phyloP scores from a whole-genome alignment of 1,284 basidiomycete genomes.

The Tilletia horrida region DNA sequence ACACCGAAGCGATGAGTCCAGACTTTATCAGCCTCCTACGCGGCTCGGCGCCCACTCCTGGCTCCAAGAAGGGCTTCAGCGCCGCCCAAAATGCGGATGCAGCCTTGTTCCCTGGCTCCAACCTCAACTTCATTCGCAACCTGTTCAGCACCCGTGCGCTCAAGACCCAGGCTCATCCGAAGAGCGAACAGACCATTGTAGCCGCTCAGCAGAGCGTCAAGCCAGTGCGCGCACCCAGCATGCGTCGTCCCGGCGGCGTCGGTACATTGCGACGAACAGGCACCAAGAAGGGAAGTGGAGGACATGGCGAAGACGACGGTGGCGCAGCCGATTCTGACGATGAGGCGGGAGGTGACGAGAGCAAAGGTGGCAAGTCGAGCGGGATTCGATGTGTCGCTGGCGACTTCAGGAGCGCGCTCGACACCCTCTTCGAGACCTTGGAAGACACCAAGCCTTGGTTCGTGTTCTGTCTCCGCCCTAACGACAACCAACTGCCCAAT shows the following conservation, averaged over 20 bases:
- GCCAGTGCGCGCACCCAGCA: slow-evolving; percentile 83
- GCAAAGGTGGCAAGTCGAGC: slow-evolving; percentile 12
- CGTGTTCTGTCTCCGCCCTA: slow-evolving; percentile 87
- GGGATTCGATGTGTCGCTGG: slow-evolving; percentile 69
- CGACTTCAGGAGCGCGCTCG: slow-evolving; percentile 77
- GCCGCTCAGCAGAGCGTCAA: slow-evolving; percentile 86
- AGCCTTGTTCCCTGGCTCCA: slow-evolving; percentile 38
- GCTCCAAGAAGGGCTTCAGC: slow-evolving; percentile 42
- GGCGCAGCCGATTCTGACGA: slow-evolving; percentile 60
- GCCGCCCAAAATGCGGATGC: slow-evolving; percentile 24
- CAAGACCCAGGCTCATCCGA: slow-evolving; percentile 81
- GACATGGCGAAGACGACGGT: slow-evolving; percentile 61
- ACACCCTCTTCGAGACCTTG: slow-evolving; percentile 80
- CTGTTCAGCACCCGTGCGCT: slow-evolving; percentile 84
- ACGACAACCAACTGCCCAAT: slow-evolving; percentile 88
- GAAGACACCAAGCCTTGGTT: slow-evolving; percentile 89
- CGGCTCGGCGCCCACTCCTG: slow-evolving; percentile 59
- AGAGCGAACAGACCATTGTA: slow-evolving; percentile 84
- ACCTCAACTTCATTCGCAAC: slow-evolving; percentile 74
- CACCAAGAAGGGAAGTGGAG: slow-evolving; percentile 60
- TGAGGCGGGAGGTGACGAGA: slow-evolving; percentile 32
- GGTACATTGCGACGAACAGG: slow-evolving; percentile 27
- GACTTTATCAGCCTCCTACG: slow-evolving; percentile 87
- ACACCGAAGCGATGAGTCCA: slow-evolving; percentile 82
- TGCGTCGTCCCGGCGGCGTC: slow-evolving; percentile 33